Base-by-base conservation (phyloP, 805 yeast species). In the Saccharomycopsis sp. region DNA sequence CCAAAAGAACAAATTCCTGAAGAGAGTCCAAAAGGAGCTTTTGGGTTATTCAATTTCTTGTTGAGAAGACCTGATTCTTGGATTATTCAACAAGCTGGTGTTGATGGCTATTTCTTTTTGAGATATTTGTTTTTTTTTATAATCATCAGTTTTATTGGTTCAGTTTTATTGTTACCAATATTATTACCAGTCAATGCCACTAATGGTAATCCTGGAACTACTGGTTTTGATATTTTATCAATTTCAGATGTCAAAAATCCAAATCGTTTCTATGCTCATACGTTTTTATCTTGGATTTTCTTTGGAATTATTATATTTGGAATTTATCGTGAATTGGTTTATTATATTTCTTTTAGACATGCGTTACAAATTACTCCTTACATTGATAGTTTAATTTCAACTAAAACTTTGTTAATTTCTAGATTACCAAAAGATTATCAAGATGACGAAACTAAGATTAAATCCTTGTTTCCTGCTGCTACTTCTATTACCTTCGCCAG, bases 41-140 rank as follows among this genome's bases (percentile, higher is more conserved):
- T 75, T 45, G 59, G 70, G 6, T 85, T 93, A 93, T 53, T 79
- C 4, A 56, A 69, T 2, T 66, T 61, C 44, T 46, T 83, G 19
- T 53, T 79, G 48, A 51, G 64, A 3, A 74, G 73, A 57, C 81
- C 87, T 1, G 81, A 79, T 49, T 59, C 77, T 1, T 83, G 70
- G 60, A 53, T 80, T 34, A 67, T 85, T 54, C 89, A 83, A 62
- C 80, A 81, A 51, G 66, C 81, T 31, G 85, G 89, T 43, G 60
- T 78, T 26, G 94, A 85, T 62, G 93, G 93, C 2, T 85, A 81
- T 59, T 79, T 85, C 58, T 84, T 79, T 58, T 61, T 82, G 41
- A 70, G 94, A 51, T 84, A 74, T 56, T 55, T 85, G 45, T 71
- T 75, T 36, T 71, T 77, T 23, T 77, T 80, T 50, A 70, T 72